Evolutionary conservation across 1,284 basidiomycete genomes (phyloP).

Genomic region (Caloboletus inedulis): DNA sequence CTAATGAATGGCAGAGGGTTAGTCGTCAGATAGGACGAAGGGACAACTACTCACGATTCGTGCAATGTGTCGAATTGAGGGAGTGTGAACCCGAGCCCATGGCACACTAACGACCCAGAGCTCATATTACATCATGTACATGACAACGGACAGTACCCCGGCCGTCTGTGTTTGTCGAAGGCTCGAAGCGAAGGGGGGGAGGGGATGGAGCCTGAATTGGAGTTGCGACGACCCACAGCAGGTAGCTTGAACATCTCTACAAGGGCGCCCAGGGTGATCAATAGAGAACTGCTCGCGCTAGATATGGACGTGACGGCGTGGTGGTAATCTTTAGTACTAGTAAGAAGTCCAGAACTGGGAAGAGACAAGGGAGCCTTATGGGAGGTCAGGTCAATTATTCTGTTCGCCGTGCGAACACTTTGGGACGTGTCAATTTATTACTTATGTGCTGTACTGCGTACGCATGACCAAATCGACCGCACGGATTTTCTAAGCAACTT

Average conservation of each 20-base stretch:
- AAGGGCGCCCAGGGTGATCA: too few relatives aligned
- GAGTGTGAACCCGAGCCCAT: not conserved
- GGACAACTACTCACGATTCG: not conserved
- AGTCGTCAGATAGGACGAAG: not conserved
- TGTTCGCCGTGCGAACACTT: not conserved
- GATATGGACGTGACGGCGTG: not conserved
- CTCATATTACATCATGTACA: not conserved
- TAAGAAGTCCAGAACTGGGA: not conserved
- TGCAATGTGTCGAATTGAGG: not conserved
- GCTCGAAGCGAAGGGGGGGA: not conserved
- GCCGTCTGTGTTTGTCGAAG: not conserved
- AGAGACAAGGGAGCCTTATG: too few relatives aligned
- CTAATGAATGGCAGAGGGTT: not conserved
- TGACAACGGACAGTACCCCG: not conserved
- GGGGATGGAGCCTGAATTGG: not conserved
- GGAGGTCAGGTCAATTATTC: too few relatives aligned
- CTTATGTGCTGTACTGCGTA: too few relatives aligned
- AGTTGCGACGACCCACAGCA: not conserved
- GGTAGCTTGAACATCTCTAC: too few relatives aligned
- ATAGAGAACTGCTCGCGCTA: fast-evolving
- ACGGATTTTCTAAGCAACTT: too few relatives aligned
- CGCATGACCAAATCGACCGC: too few relatives aligned
- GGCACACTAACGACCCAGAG: not conserved
- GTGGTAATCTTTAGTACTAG: not conserved
- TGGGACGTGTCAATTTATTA: too few relatives aligned